phyloP scores from a whole-genome alignment of 106 monocot genomes.

The Allium cepa region DNA sequence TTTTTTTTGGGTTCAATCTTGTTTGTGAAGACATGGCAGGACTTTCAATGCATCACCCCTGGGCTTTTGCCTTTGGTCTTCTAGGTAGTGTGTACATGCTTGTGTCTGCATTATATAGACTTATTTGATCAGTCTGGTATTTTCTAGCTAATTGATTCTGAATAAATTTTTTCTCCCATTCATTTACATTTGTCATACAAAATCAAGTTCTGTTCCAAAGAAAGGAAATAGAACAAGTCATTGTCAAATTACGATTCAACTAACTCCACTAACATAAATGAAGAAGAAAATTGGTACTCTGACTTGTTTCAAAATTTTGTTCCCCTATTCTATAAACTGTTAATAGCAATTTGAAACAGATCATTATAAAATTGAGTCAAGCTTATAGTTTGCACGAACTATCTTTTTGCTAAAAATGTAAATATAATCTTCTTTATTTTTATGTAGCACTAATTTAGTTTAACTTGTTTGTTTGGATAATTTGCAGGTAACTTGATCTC shows the following conservation, averaged over 20 bases:
- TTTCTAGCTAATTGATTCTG: neutral
- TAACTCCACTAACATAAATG: too few relatives aligned
- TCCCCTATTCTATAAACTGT: neutral
- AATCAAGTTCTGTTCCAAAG: neutral
- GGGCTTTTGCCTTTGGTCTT: conserved; percentile 49
- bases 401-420: neutral
- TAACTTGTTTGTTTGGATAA: conserved; percentile 1
- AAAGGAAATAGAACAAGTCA: too few relatives aligned
- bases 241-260: too few relatives aligned
- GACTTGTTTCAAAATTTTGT: neutral
- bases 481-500: conserved; percentile 11
- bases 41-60: conserved; percentile 39
- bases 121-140: neutral
- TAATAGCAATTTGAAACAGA: neutral
- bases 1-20: neutral
- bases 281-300: neutral
- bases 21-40: conserved; percentile 29
- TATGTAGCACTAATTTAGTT: neutral
- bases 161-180: neutral
- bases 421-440: neutral
- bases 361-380: neutral
- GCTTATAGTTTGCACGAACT: too few relatives aligned
- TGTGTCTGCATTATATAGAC: neutral
- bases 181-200: neutral
- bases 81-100: conserved; percentile 19